These are phyloP conservation scores for Candida yuanshanica DNA, from an alignment of 805 yeast species.

Conservation along the genomic window DNA sequence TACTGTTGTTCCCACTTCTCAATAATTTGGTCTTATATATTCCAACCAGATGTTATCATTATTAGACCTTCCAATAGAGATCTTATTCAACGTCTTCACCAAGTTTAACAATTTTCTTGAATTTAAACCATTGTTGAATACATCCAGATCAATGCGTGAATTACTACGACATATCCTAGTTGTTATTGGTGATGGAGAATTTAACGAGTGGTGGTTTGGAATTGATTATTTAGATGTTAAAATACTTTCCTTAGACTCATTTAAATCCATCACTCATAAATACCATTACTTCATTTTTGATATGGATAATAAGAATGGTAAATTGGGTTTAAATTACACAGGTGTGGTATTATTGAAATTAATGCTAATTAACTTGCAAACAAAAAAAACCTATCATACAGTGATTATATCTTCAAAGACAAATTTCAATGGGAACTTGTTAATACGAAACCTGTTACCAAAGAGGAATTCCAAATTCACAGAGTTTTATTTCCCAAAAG, in stretches of 20 bases:
- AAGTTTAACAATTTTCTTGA: constrained; percentile 9
- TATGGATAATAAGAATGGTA: constrained; percentile 1
- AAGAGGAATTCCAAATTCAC: constrained; percentile 14
- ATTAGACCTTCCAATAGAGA: constrained; percentile 15
- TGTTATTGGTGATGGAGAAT: constrained; percentile 8
- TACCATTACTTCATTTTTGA: constrained; percentile 15
- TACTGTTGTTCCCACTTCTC: no score
- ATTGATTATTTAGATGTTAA: constrained; percentile 6
- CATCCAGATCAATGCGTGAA: constrained; percentile 4
- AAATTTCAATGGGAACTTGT: constrained; percentile 4
- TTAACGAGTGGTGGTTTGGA: neutral
- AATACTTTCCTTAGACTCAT: constrained; percentile 5
- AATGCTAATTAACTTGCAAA: constrained; percentile 10
- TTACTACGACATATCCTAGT: constrained; percentile 8
- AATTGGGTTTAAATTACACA: neutral
- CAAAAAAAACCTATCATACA: constrained; percentile 10
- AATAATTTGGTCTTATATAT: no score
- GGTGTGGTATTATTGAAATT: constrained; percentile 10
- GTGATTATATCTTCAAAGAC: constrained; percentile 5
- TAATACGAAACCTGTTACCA: constrained; percentile 14
- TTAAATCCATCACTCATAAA: constrained; percentile 3
- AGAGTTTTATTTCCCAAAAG: constrained; percentile 16
- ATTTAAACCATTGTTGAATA: constrained; percentile 8
- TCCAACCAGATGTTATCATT: constrained; percentile 3
- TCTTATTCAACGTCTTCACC: constrained; percentile 7